Percentiles rank a stretch among this genome's conserved stretches.
phyloP scores from a whole-genome alignment of 331 rosid genomes.

The Pyracantha coccinea region DNA sequence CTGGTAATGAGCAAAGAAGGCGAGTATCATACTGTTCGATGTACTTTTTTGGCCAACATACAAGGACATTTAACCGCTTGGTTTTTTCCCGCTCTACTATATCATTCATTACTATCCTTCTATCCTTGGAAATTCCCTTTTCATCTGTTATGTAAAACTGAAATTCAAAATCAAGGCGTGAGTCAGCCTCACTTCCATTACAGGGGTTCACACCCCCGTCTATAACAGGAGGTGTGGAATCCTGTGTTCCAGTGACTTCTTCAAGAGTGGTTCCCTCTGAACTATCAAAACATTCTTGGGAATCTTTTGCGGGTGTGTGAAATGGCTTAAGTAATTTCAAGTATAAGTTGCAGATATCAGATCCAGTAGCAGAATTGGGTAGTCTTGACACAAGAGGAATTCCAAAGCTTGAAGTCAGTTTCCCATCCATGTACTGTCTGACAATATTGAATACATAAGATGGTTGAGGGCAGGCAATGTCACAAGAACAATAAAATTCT shows the following conservation, averaged over 20 bases:
- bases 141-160: constrained; percentile 72
- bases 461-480: neutral
- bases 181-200: constrained; percentile 26
- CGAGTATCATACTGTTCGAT: constrained; percentile 45
- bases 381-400: constrained; percentile 75
- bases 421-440: constrained; percentile 74
- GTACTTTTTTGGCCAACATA: constrained; percentile 71
- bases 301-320: constrained; percentile 31
- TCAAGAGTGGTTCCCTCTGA: constrained; percentile 27
- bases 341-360: constrained; percentile 58
- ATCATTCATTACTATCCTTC: constrained; percentile 50
- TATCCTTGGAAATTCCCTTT: constrained; percentile 50
- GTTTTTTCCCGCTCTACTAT: constrained; percentile 32
- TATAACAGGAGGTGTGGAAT: constrained; percentile 21
- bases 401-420: constrained; percentile 59
- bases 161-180: constrained; percentile 38
- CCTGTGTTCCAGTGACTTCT: constrained; percentile 33
- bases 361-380: constrained; percentile 40
- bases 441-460: constrained; percentile 26
- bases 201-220: constrained; percentile 20
- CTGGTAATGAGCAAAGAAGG: constrained; percentile 58
- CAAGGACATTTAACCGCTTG: constrained; percentile 54
- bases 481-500: neutral
- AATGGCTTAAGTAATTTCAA: constrained; percentile 56
- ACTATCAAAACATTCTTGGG: constrained; percentile 26